These are phyloP conservation scores for Trichoderma atrobrunneum DNA, from an alignment of 2,329 filamentous ascomycete species.

Conservation along the genomic window DNA sequence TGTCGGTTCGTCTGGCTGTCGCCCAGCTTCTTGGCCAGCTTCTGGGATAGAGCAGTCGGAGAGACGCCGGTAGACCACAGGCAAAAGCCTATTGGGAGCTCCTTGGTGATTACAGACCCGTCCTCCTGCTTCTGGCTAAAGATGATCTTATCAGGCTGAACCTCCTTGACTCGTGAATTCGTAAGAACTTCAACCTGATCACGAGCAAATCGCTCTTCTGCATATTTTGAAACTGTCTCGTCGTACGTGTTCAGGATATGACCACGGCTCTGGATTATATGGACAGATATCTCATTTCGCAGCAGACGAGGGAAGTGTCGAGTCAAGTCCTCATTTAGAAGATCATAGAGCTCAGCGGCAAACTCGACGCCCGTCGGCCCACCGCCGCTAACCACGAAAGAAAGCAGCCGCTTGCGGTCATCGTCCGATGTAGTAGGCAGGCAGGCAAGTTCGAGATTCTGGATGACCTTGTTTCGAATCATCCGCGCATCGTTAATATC, in stretches of 20 bases:
- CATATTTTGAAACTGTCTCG: conserved; percentile 87
- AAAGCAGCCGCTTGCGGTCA: conserved; percentile 81
- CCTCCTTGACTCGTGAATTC: conserved; percentile 89
- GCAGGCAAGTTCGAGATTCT: conserved; percentile 86
- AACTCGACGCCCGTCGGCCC: conserved; percentile 98
- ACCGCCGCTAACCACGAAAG: conserved; percentile 93
- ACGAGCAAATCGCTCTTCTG: conserved; percentile 84
- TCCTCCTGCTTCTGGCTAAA: conserved; percentile 79
- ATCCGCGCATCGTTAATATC: conserved; percentile 87
- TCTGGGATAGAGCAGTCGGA: conserved; percentile 77
- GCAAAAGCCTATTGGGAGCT: conserved; percentile 93
- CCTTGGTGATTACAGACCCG: conserved; percentile 77
- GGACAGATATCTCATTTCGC: conserved; percentile 97
- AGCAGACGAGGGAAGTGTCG: conserved; percentile 81
- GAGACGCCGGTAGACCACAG: conserved; percentile 96
- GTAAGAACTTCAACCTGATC: conserved; percentile 90
- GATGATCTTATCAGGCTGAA: conserved; percentile 76
- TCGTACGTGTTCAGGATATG: conserved; percentile 99
- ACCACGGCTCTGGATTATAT: conserved; percentile 89
- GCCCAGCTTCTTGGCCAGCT: conserved; percentile 71
- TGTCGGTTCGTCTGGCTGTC: conserved; percentile 80
- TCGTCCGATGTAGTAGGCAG: conserved; percentile 89
- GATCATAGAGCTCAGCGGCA: conserved; percentile 91
- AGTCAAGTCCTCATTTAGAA: conserved; percentile 90
- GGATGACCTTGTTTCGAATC: conserved; percentile 84